Conservation (phyloP, 176 grass and related monocot genomes). For the Phoenix dactylifera region DNA sequence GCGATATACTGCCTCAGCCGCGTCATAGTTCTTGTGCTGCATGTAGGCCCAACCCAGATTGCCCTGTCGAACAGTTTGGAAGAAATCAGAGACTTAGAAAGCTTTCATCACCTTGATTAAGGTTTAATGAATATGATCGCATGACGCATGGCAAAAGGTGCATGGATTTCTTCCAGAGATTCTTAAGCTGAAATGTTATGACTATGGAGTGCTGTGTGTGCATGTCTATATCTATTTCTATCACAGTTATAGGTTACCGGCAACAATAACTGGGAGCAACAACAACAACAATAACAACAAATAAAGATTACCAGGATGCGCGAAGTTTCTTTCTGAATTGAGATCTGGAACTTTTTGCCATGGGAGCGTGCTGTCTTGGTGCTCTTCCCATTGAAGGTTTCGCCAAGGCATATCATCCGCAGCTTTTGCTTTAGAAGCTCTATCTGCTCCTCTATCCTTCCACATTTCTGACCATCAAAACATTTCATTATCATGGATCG, state of each 20-base stretch:
- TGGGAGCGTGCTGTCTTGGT: slow-evolving; percentile 90
- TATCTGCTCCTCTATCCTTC: slow-evolving; percentile 77
- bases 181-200: no score
- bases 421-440: slow-evolving; percentile 87
- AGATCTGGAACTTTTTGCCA: slow-evolving; percentile 97
- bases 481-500: not conserved
- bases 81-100: no score
- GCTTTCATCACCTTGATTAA: no score
- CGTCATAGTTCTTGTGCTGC: slow-evolving; percentile 66
- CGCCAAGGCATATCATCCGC: slow-evolving; percentile 65
- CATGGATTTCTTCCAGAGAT: no score
- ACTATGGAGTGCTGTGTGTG: no score
- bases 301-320: slow-evolving; percentile 51
- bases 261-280: no score
- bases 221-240: no score
- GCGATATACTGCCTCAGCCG: slow-evolving; percentile 60
- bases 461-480: slow-evolving; percentile 55
- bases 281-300: no score
- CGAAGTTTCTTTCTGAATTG: slow-evolving; percentile 73
- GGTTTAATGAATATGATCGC: no score
- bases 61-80: slow-evolving; percentile 28
- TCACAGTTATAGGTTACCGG: not conserved
- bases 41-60: slow-evolving; percentile 98
- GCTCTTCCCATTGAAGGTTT: slow-evolving; percentile 77
- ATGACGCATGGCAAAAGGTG: no score